Conservation (phyloP, 495 filamentous ascomycete species). For the Cercophora samala region DNA sequence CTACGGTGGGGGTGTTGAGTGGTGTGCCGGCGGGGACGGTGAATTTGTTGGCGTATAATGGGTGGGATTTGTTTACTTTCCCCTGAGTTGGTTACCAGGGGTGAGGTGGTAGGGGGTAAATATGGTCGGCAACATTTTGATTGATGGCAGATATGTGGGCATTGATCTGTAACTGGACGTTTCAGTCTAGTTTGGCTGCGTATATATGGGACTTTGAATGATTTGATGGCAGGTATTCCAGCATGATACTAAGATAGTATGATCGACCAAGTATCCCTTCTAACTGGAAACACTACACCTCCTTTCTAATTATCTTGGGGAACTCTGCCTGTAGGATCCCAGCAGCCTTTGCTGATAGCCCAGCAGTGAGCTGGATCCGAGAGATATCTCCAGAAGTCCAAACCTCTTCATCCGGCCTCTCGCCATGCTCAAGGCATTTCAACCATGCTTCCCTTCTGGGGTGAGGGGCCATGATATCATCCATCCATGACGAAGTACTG, state of each 20-base stretch:
- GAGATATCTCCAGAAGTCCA: constrained; percentile 7
- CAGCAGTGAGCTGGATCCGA: constrained; percentile 4
- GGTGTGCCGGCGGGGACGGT: constrained; percentile 4
- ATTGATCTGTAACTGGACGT: not conserved
- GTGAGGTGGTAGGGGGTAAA: not conserved
- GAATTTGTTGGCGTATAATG: constrained; percentile 13
- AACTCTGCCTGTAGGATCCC: too few relatives aligned
- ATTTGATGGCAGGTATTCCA: too few relatives aligned
- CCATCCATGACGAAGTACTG: constrained; percentile 12
- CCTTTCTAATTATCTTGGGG: too few relatives aligned
- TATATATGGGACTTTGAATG: not conserved
- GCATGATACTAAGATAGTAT: too few relatives aligned
- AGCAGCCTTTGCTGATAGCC: too few relatives aligned
- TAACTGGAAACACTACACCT: too few relatives aligned
- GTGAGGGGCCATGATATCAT: constrained; percentile 10
- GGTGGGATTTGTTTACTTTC: constrained; percentile 9
- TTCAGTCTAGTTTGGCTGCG: not conserved
- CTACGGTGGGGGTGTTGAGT: constrained; percentile 7
- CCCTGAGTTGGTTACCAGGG: not conserved
- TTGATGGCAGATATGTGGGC: not conserved
- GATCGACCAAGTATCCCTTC: too few relatives aligned
- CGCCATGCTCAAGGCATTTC: not conserved
- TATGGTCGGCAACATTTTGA: not conserved
- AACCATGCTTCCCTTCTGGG: constrained; percentile 11
- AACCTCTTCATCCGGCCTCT: not conserved